Evolutionary conservation across 2,329 filamentous ascomycete species (phyloP), one percentile per base, ranked within the genome.

Genomic region (Aspergillus sergii): DNA sequence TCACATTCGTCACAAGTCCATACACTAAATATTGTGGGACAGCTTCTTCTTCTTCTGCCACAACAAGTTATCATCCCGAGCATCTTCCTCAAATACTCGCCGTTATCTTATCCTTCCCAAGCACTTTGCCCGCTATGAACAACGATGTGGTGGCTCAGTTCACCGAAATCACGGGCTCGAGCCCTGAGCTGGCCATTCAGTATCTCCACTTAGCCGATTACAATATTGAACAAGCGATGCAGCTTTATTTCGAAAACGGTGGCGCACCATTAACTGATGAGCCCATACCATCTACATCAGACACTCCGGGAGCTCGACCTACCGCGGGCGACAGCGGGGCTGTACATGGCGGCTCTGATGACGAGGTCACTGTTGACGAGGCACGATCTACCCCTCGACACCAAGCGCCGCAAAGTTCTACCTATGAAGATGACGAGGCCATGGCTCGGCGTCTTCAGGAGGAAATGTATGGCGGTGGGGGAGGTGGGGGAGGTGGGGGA

Each of bases 381-480:
- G 53, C 69, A 59, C 68, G 67, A 65, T 66, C 68, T 55, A 68
- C 76, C 30, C 72, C 72, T n/a, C 67, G 65, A 48, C 63, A 64
- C 65, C 70, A 28, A 60, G 79, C 84, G 45, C 80, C 79, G 11
- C 60, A 66, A 50, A 80, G 78, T 36, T 79, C 77, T 83, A 88
- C 72, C 59, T 87, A 91, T 68, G 94, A 97, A 67, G 93, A 97
- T 72, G 95, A 99, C 73, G 94, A 93, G 58, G 94, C 92, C 50
- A 94, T 98, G 89, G 95, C 95, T 8, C 88, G 94, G 76, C 88
- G 92, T 62, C 78, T 99, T 64, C 95, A 99, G 76, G 91, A 99
- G 73, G 93, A 99, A 78, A 86, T 97, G 74, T 98, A 97, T 71
- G 85, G 86, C 58, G 85, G 66, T 26, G 67, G 86, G 57, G 85